Base-by-base conservation (phyloP, 345 rosid genomes). In the Eutrema heterophyllum region DNA sequence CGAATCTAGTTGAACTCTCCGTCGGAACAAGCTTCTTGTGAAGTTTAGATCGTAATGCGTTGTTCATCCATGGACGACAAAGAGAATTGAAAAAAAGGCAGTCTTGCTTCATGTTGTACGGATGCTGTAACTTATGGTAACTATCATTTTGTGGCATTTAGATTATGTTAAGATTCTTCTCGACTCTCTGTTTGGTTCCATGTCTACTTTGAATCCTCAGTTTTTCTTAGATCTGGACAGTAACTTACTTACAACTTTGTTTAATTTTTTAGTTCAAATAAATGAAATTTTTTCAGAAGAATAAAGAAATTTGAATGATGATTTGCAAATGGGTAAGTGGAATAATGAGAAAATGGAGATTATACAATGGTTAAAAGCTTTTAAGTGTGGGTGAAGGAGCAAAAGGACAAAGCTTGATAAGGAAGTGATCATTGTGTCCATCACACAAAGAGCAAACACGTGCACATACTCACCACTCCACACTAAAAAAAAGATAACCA, bases 11-110 rank as follows among this genome's bases (percentile, higher is more conserved):
- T 59, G 94, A 95, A 52, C 93, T 95, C 64, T 74, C 92, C n/a
- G 73, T 86, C 3, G 97, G 94, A 53, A 92, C 92, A 54, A 87
- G 97, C 81, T 95, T 92, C 91, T 78, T 92, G 80, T 94, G 88
- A 93, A 35, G 30, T 62, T 18, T 41, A 52, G 46, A 52, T 68
- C 32, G 49, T 55, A 44, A 54, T 64, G 11, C 64, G 49, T 55
- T 54, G 58, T 60, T 67, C 55, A 66, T 63, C 46, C 24, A 32
- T 74, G 78, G 67, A 57, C 51, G 14, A 39, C 45, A 46, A 40
- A 40, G 21, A 27, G 14, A 43, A 15, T 3, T 8, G 2, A 35
- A 8, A n/a, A 29, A 9, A 5, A 18, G 24, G 52, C 38, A 21
- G 73, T 33, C 13, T 43, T 68, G 63, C 63, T 51, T 60, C 50